Percentiles rank a stretch among this genome's conserved stretches.
phyloP scores from a whole-genome alignment of 352 stramenopile genomes.

The Globisporangium sylvaticum region DNA sequence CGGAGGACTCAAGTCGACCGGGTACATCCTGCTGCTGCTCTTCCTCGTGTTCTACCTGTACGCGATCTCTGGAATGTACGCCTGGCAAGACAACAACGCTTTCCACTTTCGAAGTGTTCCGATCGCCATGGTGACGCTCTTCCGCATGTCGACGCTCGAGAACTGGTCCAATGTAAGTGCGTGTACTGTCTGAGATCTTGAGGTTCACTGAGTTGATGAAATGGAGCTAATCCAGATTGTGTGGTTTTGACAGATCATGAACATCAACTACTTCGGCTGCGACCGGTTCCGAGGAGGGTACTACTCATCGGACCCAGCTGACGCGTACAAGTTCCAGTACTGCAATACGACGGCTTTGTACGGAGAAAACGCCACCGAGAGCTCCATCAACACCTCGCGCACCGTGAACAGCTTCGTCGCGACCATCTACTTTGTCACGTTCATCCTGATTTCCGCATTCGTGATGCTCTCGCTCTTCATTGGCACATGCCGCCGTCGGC shows the following conservation, averaged over 20 bases:
- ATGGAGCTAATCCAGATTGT: too few relatives aligned
- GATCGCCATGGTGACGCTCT: conserved; percentile 83
- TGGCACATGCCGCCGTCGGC: conserved; percentile 18
- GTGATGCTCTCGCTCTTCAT: conserved; percentile 91
- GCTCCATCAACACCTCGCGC: conserved; percentile 27
- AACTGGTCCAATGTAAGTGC: conserved; percentile 69
- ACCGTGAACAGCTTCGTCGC: conserved; percentile 55
- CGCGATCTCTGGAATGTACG: conserved; percentile 88
- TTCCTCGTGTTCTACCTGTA: conserved; percentile 89
- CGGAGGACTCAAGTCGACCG: conserved; percentile 82
- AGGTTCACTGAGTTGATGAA: neutral
- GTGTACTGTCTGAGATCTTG: neutral
- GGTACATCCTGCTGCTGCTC: conserved; percentile 87
- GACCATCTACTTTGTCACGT: conserved; percentile 82
- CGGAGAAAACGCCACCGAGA: conserved; percentile 41
- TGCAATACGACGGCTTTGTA: conserved; percentile 64
- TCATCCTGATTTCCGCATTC: conserved; percentile 84
- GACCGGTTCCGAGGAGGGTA: conserved; percentile 64
- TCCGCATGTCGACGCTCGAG: conserved; percentile 77
- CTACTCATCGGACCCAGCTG: conserved; percentile 40
- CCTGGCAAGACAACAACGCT: conserved; percentile 84
- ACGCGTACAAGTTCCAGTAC: conserved; percentile 43
- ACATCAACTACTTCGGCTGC: conserved; percentile 80
- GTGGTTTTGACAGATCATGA: conserved; percentile 53
- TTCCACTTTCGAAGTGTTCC: conserved; percentile 80